These are phyloP conservation scores for Xylariomycetidae sp. DNA, from an alignment of 2,329 filamentous ascomycete genomes.

Conservation along the genomic window DNA sequence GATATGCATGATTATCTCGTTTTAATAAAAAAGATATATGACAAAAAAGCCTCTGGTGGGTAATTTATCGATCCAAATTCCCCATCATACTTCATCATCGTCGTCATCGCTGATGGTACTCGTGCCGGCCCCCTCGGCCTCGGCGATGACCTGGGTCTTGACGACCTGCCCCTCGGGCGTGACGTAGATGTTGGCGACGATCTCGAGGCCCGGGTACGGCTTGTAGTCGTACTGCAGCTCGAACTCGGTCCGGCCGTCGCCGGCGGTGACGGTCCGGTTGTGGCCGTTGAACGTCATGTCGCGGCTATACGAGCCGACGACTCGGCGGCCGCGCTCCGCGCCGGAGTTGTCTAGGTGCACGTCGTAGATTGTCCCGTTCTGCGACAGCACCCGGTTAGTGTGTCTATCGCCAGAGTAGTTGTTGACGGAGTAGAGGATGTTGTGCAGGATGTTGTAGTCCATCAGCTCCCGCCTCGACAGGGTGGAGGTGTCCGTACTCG, in stretches of 20 bases:
- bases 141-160: slow-evolving; percentile 46
- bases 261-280: slow-evolving; percentile 38
- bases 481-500: slow-evolving; percentile 17
- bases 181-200: slow-evolving; percentile 44
- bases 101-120: slow-evolving; percentile 46
- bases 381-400: slow-evolving; percentile 52
- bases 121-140: slow-evolving; percentile 46
- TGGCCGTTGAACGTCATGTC: slow-evolving; percentile 54
- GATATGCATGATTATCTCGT: too few relatives aligned
- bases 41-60: too few relatives aligned
- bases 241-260: slow-evolving; percentile 40
- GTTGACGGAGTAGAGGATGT: slow-evolving; percentile 57
- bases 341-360: slow-evolving; percentile 51
- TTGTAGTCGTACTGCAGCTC: slow-evolving; percentile 51
- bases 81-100: too few relatives aligned
- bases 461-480: slow-evolving; percentile 18
- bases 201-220: slow-evolving; percentile 43
- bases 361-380: slow-evolving; percentile 51
- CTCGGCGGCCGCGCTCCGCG: slow-evolving; percentile 33
- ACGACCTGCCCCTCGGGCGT: slow-evolving; percentile 42
- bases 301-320: slow-evolving; percentile 44
- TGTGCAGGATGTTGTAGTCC: slow-evolving; percentile 46
- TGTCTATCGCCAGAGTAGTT: slow-evolving; percentile 52
- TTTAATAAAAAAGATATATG: too few relatives aligned
- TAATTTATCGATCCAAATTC: too few relatives aligned